phyloP scores from a whole-genome alignment of 768 basidiomycete species.

The Gyrodon lividus region DNA sequence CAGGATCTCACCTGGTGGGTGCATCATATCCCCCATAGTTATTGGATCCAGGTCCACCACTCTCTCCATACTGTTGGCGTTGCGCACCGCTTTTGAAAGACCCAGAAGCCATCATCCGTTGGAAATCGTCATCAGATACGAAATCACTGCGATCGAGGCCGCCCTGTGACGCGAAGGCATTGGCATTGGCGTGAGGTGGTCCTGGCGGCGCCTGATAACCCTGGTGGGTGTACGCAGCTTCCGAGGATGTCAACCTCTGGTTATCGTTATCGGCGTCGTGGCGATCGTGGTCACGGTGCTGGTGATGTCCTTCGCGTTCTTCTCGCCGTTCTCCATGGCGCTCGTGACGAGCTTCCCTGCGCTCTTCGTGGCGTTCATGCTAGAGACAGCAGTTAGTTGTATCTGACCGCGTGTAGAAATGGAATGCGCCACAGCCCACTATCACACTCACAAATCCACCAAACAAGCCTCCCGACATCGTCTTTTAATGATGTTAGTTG shows the following conservation, averaged over 20 bases:
- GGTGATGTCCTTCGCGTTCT: not conserved
- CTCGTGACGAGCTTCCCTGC: constrained; percentile 11
- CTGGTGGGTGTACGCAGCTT: not conserved
- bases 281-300: not conserved
- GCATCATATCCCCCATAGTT: not conserved
- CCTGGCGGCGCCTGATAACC: constrained; percentile 5
- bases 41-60: not conserved
- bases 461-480: not conserved
- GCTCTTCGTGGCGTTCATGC: constrained; percentile 8
- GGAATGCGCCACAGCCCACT: too few species aligned
- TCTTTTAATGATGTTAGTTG: not conserved
- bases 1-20: not conserved
- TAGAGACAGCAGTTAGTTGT: not conserved
- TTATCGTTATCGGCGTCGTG: constrained; percentile 1
- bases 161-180: constrained; percentile 4
- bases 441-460: not conserved
- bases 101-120: constrained; percentile 19
- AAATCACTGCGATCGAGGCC: constrained; percentile 27
- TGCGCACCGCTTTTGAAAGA: constrained; percentile 1
- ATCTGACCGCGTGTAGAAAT: too few species aligned
- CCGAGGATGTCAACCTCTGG: not conserved
- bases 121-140: constrained; percentile 27
- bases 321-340: not conserved
- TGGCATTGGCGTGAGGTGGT: not conserved
- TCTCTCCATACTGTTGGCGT: not conserved